Evolutionary conservation across 495 filamentous ascomycete genomes (phyloP).

Genomic region (Cryomyces antarcticus): DNA sequence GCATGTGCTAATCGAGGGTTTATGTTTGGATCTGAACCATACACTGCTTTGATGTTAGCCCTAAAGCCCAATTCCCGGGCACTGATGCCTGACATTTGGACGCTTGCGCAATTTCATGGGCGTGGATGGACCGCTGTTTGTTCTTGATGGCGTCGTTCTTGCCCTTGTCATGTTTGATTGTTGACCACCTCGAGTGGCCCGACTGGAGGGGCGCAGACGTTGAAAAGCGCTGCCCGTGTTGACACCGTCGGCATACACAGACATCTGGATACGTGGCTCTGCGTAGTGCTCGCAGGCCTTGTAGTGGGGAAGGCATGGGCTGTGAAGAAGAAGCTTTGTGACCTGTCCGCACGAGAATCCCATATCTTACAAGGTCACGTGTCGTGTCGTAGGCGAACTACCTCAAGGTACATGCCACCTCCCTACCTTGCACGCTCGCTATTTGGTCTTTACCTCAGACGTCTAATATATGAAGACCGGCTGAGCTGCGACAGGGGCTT

Average conservation of each 20-base stretch:
- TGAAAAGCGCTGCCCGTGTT: constrained; percentile 25
- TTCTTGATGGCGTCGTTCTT: constrained; percentile 46
- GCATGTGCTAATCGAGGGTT: constrained; percentile 56
- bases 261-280: background rate
- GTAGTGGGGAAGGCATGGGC: too few species aligned
- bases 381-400: too few species aligned
- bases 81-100: constrained; percentile 27
- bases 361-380: too few species aligned
- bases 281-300: background rate
- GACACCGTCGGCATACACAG: constrained; percentile 4
- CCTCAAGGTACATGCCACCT: too few species aligned
- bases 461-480: too few species aligned
- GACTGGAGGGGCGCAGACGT: constrained; percentile 29
- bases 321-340: too few species aligned
- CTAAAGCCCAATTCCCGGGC: constrained; percentile 5
- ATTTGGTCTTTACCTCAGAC: too few species aligned
- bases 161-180: constrained; percentile 86
- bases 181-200: constrained; percentile 84
- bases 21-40: constrained; percentile 45
- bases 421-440: too few species aligned
- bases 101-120: constrained; percentile 33
- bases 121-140: constrained; percentile 22
- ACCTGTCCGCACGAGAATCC: background rate
- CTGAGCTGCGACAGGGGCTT: too few species aligned
- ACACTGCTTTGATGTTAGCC: constrained; percentile 19